Base-by-base conservation (phyloP, 2,329 filamentous ascomycete species). In the Arthrobotrys iridis region DNA sequence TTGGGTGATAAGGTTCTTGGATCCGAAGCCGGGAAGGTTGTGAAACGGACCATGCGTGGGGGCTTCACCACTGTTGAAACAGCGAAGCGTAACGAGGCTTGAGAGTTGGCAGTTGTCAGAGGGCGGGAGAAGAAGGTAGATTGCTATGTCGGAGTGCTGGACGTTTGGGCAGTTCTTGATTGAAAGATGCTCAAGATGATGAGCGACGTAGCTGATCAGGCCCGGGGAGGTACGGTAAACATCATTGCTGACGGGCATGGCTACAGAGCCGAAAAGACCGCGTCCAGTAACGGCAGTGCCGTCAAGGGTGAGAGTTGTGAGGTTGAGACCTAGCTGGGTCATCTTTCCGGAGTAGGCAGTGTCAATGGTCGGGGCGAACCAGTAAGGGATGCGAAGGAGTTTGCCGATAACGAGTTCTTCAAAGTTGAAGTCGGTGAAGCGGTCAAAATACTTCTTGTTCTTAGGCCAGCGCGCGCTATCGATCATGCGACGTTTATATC, bases 11-110 rank as follows among this genome's bases (percentile, higher is more conserved):
- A 20, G 48, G 24, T 71, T 71, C 24, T 65, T 64, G n/a, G 72
- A 76, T 11, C 72, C 72, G 18, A 65, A 76, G 20, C 72, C 72
- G 0, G 72, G 72, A n/a, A 64, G 18, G 22, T 76, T 76, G 33
- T 70, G 72, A 20, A 76, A 76, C 2, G 72, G 72, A 2, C 72
- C 72, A n/a, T 65, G 43, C 4, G 65, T 66, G 1, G 72, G 72
- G 10, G 64, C 65, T 35, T 76, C 72, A 8, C 72, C 72, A 18
- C 43, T 30, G 11, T 62, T 62, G 52, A 57, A 76, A 5, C 33
- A 45, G 26, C 64, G 40, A 26, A 76, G 58, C 1, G 58, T 55
- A 5, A 5, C 40, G 10, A 70, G 20, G 3, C n/a, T 41, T 4
- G 30, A 15, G 2, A 55, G n/a, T 4, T 24, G 15, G 8, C n/a